These are phyloP conservation scores for Xylariaceae sp. DNA, from an alignment of 2,329 filamentous ascomycete genomes.

Conservation along the genomic window DNA sequence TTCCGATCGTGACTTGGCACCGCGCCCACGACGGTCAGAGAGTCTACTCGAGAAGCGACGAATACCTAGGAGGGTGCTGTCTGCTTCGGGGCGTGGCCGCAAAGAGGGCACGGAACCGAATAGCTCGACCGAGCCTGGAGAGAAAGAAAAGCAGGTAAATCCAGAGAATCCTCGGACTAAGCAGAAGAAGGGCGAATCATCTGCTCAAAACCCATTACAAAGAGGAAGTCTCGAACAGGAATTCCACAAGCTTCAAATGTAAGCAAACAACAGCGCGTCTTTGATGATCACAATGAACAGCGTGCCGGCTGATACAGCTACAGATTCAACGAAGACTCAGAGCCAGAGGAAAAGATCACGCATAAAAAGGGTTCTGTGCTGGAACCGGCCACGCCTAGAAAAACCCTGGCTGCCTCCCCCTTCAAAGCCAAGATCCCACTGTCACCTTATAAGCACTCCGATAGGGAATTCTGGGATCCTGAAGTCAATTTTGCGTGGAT, in stretches of 20 bases:
- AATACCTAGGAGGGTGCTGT: slow-evolving; percentile 15
- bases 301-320: not conserved
- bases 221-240: slow-evolving; percentile 22
- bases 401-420: slow-evolving; percentile 21
- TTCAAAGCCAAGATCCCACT: slow-evolving; percentile 22
- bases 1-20: slow-evolving; percentile 15
- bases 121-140: slow-evolving; percentile 11
- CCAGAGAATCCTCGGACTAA: slow-evolving; percentile 11
- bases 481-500: slow-evolving; percentile 30
- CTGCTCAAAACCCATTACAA: slow-evolving; percentile 10
- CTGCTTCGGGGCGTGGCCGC: no score
- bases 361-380: slow-evolving; percentile 7
- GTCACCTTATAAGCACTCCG: slow-evolving; percentile 28
- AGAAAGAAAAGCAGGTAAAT: not conserved
- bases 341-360: slow-evolving; percentile 7
- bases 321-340: slow-evolving; percentile 22
- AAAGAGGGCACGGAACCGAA: slow-evolving; percentile 1
- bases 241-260: slow-evolving; percentile 30
- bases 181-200: slow-evolving; percentile 6
- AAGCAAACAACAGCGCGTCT: slow-evolving; percentile 8
- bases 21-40: slow-evolving; percentile 12
- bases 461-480: slow-evolving; percentile 30
- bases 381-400: slow-evolving; percentile 23
- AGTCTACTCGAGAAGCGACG: slow-evolving; percentile 14
- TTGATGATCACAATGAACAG: not conserved